Conservation (phyloP, 768 basidiomycete genomes). For the Phylloporus sp. region DNA sequence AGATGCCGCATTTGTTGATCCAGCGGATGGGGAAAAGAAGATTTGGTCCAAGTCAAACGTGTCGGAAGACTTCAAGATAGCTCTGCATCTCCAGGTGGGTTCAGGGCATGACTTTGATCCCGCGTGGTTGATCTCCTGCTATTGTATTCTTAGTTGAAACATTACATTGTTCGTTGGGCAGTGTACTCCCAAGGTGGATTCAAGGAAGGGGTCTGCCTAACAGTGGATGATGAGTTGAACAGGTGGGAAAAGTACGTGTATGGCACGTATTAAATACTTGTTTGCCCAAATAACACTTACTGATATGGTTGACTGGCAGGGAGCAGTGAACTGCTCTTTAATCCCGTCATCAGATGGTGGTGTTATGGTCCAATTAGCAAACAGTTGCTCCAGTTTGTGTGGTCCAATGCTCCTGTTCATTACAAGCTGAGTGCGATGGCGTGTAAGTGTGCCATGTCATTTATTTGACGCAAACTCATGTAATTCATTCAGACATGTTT, state of each 20-base stretch:
- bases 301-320: conserved; percentile 31
- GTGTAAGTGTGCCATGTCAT: conserved; percentile 35
- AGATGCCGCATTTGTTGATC: conserved; percentile 74
- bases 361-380: conserved; percentile 77
- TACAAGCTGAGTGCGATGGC: conserved; percentile 69
- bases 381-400: conserved; percentile 72
- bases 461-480: conserved; percentile 4
- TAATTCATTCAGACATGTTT: conserved; percentile 39
- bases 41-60: conserved; percentile 68
- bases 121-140: too few species aligned
- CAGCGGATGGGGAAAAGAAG: conserved; percentile 56
- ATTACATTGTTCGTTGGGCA: conserved; percentile 50
- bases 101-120: background rate
- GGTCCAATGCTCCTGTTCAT: conserved; percentile 73
- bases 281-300: conserved; percentile 33
- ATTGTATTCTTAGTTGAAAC: conserved; percentile 17
- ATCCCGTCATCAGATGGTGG: conserved; percentile 79
- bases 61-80: conserved; percentile 73
- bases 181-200: conserved; percentile 84
- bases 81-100: conserved; percentile 47
- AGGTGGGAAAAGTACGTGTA: conserved; percentile 90
- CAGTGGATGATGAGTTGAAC: conserved; percentile 90
- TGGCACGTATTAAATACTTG: conserved; percentile 39
- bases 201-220: conserved; percentile 90
- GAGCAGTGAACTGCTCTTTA: conserved; percentile 66